phyloP scores from a whole-genome alignment of 2,329 filamentous ascomycete genomes.

The Nemania sp. region DNA sequence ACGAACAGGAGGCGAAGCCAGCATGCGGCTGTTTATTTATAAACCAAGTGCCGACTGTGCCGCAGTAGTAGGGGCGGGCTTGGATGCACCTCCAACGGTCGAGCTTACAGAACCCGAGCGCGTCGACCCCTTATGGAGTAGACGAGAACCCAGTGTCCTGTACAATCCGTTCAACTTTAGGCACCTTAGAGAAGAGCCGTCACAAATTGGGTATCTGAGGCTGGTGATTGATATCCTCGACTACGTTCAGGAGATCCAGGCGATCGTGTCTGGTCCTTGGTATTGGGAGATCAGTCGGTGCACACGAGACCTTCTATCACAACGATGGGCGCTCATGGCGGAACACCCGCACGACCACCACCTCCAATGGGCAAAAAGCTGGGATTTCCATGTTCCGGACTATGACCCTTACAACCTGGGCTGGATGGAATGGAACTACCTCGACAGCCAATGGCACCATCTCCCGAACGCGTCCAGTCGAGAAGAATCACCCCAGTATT shows the following conservation, averaged over 20 bases:
- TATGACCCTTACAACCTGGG: background rate
- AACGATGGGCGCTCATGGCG: background rate
- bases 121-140: no score
- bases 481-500: no score
- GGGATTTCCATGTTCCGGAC: constrained; percentile 1
- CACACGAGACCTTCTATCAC: background rate
- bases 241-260: no score
- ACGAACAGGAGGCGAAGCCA: background rate
- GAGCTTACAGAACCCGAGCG: background rate
- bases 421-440: background rate
- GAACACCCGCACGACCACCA: background rate
- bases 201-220: background rate
- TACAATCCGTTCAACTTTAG: no score
- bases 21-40: background rate
- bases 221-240: no score
- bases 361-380: background rate
- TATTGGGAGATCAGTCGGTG: constrained; percentile 1
- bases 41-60: background rate
- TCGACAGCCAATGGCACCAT: no score
- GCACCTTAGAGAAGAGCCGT: background rate
- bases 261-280: constrained; percentile 8
- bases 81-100: background rate
- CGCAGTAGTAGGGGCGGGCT: background rate
- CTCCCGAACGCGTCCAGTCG: no score
- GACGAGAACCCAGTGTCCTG: no score